These are phyloP conservation scores for Wickerhamomyces subpelliculosus DNA, from an alignment of 805 yeast species.

Conservation along the genomic window DNA sequence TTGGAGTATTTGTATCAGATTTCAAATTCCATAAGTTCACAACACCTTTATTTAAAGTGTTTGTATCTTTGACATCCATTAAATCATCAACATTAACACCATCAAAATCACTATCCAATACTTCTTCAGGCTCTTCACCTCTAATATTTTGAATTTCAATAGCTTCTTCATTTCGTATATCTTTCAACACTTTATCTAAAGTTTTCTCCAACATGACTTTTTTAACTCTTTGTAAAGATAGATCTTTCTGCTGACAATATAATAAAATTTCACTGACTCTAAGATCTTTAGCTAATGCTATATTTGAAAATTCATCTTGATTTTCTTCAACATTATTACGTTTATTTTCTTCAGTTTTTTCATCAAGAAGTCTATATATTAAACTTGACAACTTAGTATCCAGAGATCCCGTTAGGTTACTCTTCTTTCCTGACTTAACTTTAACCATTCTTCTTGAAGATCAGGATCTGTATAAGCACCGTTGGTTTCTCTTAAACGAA, in stretches of 20 bases:
- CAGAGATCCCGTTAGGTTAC: constrained; percentile 26
- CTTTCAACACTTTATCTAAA: constrained; percentile 50
- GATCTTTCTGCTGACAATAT: constrained; percentile 58
- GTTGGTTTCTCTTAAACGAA: too few species aligned
- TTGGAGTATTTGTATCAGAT: constrained; percentile 14
- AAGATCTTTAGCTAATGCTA: constrained; percentile 60
- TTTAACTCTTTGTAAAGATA: constrained; percentile 63
- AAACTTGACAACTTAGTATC: constrained; percentile 53
- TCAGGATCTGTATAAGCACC: too few species aligned
- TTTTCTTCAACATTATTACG: constrained; percentile 24
- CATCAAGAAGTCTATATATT: constrained; percentile 52
- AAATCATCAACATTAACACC: constrained; percentile 35
- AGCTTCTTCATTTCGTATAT: constrained; percentile 53
- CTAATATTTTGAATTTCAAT: constrained; percentile 33
- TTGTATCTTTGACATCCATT: constrained; percentile 60
- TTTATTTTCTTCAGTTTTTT: constrained; percentile 41
- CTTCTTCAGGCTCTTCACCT: constrained; percentile 25
- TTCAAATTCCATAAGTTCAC: constrained; percentile 59
- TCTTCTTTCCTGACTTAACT: constrained; percentile 19
- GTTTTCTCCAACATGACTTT: constrained; percentile 54
- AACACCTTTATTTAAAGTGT: constrained; percentile 70
- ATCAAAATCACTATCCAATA: constrained; percentile 30
- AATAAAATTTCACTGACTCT: constrained; percentile 43
- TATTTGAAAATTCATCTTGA: constrained; percentile 26
- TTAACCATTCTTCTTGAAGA: constrained; percentile 32